phyloP scores from a whole-genome alignment of 2,329 filamentous ascomycete genomes.

The Penicillium freii region DNA sequence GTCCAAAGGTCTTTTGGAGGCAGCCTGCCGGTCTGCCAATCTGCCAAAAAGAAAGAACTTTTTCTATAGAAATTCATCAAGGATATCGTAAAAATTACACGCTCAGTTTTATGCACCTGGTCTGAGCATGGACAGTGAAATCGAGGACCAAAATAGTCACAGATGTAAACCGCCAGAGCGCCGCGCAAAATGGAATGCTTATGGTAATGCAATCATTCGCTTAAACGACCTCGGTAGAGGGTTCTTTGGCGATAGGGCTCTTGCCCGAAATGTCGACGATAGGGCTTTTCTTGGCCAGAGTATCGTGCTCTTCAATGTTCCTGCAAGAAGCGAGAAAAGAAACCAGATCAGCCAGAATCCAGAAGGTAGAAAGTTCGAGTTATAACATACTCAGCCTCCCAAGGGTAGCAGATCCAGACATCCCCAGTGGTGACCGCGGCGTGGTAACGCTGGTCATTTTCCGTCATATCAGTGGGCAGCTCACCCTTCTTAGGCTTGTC shows the following conservation, averaged over 20 bases:
- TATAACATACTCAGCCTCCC: constrained; percentile 73
- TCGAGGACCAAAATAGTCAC: constrained; percentile 9
- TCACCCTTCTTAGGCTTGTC: constrained; percentile 91
- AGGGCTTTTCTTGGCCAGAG: constrained; percentile 55
- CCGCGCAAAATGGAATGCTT: constrained; percentile 18
- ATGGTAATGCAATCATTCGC: constrained; percentile 15
- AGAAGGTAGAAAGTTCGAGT: background rate
- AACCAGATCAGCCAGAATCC: constrained; percentile 22
- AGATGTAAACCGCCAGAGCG: constrained; percentile 14
- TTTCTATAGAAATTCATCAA: constrained; percentile 25
- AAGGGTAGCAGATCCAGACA: constrained; percentile 98
- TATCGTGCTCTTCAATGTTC: constrained; percentile 91
- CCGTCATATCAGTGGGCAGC: constrained; percentile 75
- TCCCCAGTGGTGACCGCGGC: constrained; percentile 88
- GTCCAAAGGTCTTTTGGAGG: background rate
- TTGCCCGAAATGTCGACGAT: background rate
- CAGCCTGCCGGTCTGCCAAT: constrained; percentile 3
- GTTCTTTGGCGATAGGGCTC: background rate
- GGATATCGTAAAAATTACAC: constrained; percentile 25
- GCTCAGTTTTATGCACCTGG: constrained; percentile 12
- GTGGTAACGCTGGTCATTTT: constrained; percentile 65
- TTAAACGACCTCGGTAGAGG: constrained; percentile 23
- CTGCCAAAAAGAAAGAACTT: constrained; percentile 9
- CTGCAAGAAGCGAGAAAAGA: constrained; percentile 32
- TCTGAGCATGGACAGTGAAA: constrained; percentile 11